These are phyloP conservation scores for Suhomyces tanzawaensis DNA, from an alignment of 805 yeast genomes.

Conservation along the genomic window DNA sequence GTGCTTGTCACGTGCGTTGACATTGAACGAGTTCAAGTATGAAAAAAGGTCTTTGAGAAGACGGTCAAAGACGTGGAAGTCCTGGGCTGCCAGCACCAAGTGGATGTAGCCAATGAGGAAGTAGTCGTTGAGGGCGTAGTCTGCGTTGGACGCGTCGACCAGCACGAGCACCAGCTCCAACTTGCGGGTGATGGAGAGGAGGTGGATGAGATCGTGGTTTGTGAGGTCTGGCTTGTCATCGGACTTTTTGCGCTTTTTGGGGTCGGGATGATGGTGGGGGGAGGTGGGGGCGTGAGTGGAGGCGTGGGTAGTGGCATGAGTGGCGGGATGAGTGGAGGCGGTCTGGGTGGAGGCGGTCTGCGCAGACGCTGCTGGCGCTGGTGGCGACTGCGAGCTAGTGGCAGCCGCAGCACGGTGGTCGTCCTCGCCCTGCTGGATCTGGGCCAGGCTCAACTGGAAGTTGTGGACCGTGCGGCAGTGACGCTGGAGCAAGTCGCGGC, in stretches of 20 bases:
- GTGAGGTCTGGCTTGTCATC: conserved; percentile 2
- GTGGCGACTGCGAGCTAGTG: too few relatives aligned
- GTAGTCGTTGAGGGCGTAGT: conserved; percentile 19
- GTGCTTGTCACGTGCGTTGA: conserved; percentile 5
- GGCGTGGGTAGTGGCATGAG: too few relatives aligned
- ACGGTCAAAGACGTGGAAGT: conserved; percentile 17
- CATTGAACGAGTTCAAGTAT: conserved; percentile 20
- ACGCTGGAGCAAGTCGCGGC: conserved; percentile 73
- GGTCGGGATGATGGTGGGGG: background rate
- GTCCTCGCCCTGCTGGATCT: conserved; percentile 1
- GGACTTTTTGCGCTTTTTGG: conserved; percentile 5
- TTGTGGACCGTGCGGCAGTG: conserved; percentile 78
- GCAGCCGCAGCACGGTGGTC: background rate
- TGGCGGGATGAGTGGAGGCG: too few relatives aligned
- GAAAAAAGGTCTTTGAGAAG: conserved; percentile 20
- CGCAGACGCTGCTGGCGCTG: too few relatives aligned
- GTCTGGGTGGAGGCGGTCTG: too few relatives aligned
- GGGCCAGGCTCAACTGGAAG: conserved; percentile 15
- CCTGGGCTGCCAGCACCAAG: conserved; percentile 13
- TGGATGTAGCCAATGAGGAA: conserved; percentile 34
- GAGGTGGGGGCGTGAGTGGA: background rate
- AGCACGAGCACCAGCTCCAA: conserved; percentile 17
- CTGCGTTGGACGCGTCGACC: conserved; percentile 13
- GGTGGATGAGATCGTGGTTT: conserved; percentile 23
- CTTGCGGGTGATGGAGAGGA: conserved; percentile 27